A percentile compares a stretch with the other conserved stretches of the same genome.
Conservation (phyloP, 1,284 basidiomycete genomes). For the Inonotus obliquus region DNA sequence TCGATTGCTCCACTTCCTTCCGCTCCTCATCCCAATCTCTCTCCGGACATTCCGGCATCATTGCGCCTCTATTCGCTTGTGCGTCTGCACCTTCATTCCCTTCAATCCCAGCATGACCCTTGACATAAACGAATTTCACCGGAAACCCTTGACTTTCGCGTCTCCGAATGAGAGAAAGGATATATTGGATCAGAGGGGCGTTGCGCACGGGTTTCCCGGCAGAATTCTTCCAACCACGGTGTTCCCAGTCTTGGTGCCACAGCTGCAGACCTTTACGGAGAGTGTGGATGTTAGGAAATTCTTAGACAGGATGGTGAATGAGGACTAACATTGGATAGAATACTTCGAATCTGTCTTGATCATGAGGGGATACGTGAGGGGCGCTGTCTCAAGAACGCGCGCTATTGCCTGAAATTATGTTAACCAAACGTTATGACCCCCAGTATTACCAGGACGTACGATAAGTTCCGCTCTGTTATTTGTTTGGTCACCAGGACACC, state of each 20-base stretch:
- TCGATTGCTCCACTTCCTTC: neutral
- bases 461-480: slow-evolving; percentile 87
- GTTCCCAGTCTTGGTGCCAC: slow-evolving; percentile 64
- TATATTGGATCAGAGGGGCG: slow-evolving; percentile 54
- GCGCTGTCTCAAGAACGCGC: slow-evolving; percentile 61
- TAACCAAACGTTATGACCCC: neutral
- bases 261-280: slow-evolving; percentile 47
- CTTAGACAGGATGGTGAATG: neutral
- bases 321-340: slow-evolving; percentile 57
- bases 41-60: slow-evolving; percentile 28
- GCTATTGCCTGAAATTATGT: slow-evolving; percentile 60
- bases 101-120: slow-evolving; percentile 62
- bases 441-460: slow-evolving; percentile 38
- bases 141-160: slow-evolving; percentile 47
- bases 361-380: slow-evolving; percentile 45
- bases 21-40: slow-evolving; percentile 45
- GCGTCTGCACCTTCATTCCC: slow-evolving; percentile 80
- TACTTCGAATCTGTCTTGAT: slow-evolving; percentile 79
- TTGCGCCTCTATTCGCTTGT: slow-evolving; percentile 55
- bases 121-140: slow-evolving; percentile 59
- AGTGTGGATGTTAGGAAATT: neutral
- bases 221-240: slow-evolving; percentile 45
- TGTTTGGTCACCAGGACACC: slow-evolving; percentile 80
- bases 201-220: slow-evolving; percentile 61
- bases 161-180: slow-evolving; percentile 47